phyloP scores from a whole-genome alignment of 2,329 filamentous ascomycete species.

The Blastomyces percursus region DNA sequence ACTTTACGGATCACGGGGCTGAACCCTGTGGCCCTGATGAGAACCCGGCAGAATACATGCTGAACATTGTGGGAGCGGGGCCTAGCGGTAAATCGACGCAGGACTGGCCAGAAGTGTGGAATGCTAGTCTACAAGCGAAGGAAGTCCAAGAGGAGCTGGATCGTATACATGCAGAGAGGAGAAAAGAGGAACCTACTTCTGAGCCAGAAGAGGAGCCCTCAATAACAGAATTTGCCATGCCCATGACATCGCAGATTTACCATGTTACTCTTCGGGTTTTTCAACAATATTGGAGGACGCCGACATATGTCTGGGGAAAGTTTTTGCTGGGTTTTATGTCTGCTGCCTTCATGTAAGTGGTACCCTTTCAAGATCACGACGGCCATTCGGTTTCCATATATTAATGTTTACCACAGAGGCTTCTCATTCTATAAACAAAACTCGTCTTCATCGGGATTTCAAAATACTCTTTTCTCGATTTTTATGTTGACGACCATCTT shows the following conservation, averaged over 20 bases:
- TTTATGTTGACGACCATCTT: slow-evolving; percentile 60
- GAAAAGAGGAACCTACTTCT: slow-evolving; percentile 25
- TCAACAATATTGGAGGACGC: slow-evolving; percentile 82
- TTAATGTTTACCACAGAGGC: slow-evolving; percentile 56
- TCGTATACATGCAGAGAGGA: slow-evolving; percentile 41
- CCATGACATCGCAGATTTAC: slow-evolving; percentile 54
- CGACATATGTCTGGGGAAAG: slow-evolving; percentile 77
- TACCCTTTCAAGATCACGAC: background rate
- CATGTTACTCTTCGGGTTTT: slow-evolving; percentile 64
- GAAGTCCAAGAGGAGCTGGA: slow-evolving; percentile 48
- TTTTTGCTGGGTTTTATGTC: slow-evolving; percentile 49
- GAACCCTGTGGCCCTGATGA: slow-evolving; percentile 47
- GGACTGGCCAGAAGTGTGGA: slow-evolving; percentile 55
- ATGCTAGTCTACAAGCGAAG: slow-evolving; percentile 43
- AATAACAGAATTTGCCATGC: slow-evolving; percentile 63
- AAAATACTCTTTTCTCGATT: slow-evolving; percentile 78
- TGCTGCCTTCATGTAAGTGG: slow-evolving; percentile 55
- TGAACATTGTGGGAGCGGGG: slow-evolving; percentile 46
- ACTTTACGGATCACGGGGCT: slow-evolving; percentile 54
- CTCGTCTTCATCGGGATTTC: slow-evolving; percentile 63
- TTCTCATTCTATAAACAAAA: slow-evolving; percentile 67
- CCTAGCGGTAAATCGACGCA: slow-evolving; percentile 55
- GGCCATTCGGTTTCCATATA: slow-evolving; percentile 36
- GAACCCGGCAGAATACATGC: slow-evolving; percentile 66
- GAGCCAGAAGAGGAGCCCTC: slow-evolving; percentile 26